phyloP scores from a whole-genome alignment of 495 filamentous ascomycete species.

The Podospora tetraspora region DNA sequence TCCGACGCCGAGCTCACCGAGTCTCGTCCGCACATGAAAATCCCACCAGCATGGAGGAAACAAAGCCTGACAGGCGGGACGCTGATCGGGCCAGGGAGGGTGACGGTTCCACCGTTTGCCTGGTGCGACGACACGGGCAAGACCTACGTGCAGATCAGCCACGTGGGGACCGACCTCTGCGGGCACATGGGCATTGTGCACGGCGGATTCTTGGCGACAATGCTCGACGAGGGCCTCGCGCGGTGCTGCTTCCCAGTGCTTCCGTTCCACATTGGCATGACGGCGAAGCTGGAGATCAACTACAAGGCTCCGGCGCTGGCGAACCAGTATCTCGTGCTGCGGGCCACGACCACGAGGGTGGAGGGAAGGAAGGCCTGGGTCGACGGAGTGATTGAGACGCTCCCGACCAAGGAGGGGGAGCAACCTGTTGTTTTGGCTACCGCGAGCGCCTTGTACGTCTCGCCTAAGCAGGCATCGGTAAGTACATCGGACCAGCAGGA shows the following conservation, averaged over 20 bases:
- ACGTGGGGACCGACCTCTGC: constrained; percentile 76
- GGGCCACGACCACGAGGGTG: constrained; percentile 75
- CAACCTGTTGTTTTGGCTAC: constrained; percentile 30
- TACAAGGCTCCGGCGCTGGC: constrained; percentile 78
- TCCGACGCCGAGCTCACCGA: constrained; percentile 63
- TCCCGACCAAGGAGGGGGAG: constrained; percentile 46
- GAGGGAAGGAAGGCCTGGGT: constrained; percentile 98
- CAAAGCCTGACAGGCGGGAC: constrained; percentile 81
- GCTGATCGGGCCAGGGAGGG: constrained; percentile 65
- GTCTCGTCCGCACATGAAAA: constrained; percentile 79
- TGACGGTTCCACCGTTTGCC: constrained; percentile 75
- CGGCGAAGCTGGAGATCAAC: constrained; percentile 84
- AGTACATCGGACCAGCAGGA: constrained; percentile 24
- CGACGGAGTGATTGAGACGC: constrained; percentile 80
- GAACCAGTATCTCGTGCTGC: constrained; percentile 69
- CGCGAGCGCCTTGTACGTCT: constrained; percentile 75
- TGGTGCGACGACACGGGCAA: constrained; percentile 70
- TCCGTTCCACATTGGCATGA: constrained; percentile 84
- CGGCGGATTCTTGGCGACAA: constrained; percentile 83
- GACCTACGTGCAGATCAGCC: constrained; percentile 65
- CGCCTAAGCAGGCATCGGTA: constrained; percentile 77
- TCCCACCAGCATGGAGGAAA: constrained; percentile 57
- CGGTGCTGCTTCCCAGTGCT: constrained; percentile 86
- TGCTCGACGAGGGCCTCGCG: constrained; percentile 87
- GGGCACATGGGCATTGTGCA: constrained; percentile 91